Evolutionary conservation across 805 yeast species (phyloP).

Genomic region (Sugiyamaella chiloensis): DNA sequence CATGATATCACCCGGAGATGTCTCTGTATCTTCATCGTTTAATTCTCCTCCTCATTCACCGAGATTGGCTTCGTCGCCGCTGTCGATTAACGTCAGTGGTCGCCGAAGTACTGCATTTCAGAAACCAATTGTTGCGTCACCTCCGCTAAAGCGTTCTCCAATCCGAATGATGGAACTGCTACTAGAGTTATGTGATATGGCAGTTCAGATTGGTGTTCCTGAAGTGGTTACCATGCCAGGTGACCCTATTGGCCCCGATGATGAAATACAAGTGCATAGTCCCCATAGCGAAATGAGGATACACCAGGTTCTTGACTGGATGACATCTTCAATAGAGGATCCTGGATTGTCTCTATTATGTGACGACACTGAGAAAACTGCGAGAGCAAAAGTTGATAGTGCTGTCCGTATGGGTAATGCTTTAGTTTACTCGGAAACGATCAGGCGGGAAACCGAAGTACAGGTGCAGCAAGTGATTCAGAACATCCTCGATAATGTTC

Average conservation of each 20-base stretch:
- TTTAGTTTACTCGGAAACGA: conserved; percentile 67
- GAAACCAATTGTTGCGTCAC: conserved; percentile 8
- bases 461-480: conserved; percentile 61
- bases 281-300: conserved; percentile 34
- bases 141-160: conserved; percentile 38
- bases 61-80: conserved; percentile 12
- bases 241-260: not conserved
- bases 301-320: conserved; percentile 34
- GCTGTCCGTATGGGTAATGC: conserved; percentile 70
- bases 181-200: conserved; percentile 68
- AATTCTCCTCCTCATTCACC: conserved; percentile 13
- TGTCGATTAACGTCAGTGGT: not conserved
- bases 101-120: conserved; percentile 5
- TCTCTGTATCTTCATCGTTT: conserved; percentile 5
- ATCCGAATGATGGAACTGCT: conserved; percentile 46
- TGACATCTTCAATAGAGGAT: conserved; percentile 51
- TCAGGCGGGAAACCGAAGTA: conserved; percentile 73
- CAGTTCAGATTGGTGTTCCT: conserved; percentile 70
- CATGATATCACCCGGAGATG: conserved; percentile 2
- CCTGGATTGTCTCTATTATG: conserved; percentile 60
- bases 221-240: conserved; percentile 40
- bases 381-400: conserved; percentile 64
- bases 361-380: conserved; percentile 61
- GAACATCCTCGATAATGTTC: conserved; percentile 47
- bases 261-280: conserved; percentile 27